Evolutionary conservation across 139 green algal species (phyloP), one percentile per base, ranked within the genome.

Genomic region (Coccomyxa sp.): DNA sequence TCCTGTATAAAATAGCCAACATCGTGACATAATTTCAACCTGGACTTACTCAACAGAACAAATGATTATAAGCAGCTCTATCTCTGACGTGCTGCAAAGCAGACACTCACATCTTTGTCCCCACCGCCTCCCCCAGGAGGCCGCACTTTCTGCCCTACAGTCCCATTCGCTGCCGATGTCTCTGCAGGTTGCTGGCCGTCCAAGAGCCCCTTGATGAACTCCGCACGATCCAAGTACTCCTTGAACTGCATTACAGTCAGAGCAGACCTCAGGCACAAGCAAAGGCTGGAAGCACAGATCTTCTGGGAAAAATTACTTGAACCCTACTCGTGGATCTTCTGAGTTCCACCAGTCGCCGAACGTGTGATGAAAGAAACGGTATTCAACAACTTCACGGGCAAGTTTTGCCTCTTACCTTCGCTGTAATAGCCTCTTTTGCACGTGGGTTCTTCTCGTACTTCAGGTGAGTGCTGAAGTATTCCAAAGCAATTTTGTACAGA

Each of bases 381-480:
- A 51, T 7, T 51, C 38, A 51, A 51, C 3, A 11, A 51, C 7
- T 11, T 3, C 7, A 51, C 7, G 38, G 38, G 38, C 38, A 51
- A 51, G 3, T 51, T 51, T 7, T 51, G 38, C 38, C 38, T 51
- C 63, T 25, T 28, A 63, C 81, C 89, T 95, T 95, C n/a, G 51
- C 79, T 0, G 79, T 87, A 76, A 96, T 95, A 18, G 89, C 87
- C 31, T 92, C 82, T 58, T 91, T 93, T 1, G 94, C 87, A 57
- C 85, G 86, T 13, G 89, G 88, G 85, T 97, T 98, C 85, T 98
- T 98, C 82, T 98, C 94, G 81, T 98, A 98, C 85, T 98, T 98
- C 16, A 97, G 88, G 74, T 97, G 92, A 1, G 90, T 92, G 18
- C 63, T 75, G 67, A 96, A 95, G 76, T 92, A 94, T 30, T 95